Base-by-base conservation (phyloP, 2,329 filamentous ascomycete species). In the Fusarium sp. region DNA sequence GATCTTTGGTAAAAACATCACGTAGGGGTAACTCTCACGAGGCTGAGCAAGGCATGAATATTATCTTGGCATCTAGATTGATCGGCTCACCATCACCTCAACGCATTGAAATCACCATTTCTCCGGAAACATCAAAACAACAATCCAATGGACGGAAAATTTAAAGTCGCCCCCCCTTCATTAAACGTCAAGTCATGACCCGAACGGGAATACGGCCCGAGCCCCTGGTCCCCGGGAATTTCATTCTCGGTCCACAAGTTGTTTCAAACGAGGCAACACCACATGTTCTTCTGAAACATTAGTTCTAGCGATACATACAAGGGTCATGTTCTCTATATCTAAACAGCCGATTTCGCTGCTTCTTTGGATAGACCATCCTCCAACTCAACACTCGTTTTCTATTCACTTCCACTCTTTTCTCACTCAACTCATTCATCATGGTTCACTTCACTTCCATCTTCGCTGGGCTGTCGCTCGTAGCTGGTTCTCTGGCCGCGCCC, bases 371-470 rank as follows among this genome's bases (percentile, higher is more conserved):
- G 31, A 42, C 27, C 20, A 51, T 58, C 52, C 48, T 52, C 15
- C 23, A 64, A 13, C 48, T 20, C 20, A 64, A 48, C 58, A 51
- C 58, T 61, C 58, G 56, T 43, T 61, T 54, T 61, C 18, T 17
- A 61, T 54, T 61, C 47, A 27, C 17, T 31, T 29, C 53, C 57
- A 72, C 39, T 51, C 73, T 62, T 48, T 64, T 61, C 36, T 40
- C 18, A 51, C 20, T n/a, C 33, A 54, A 9, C 49, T 72, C 43
- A 66, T 69, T 65, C 39, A 46, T 66, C 46, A 55, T 70, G 72
- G 67, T 74, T 60, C 51, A 54, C 36, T 71, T 75, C 59, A 70
- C 63, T 50, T 70, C 74, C 47, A 50, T 75, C 46, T 42, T 75
- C 47, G 46, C 61, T 50, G 71, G 72, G 60, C 63, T 76, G 52